phyloP scores from a whole-genome alignment of 805 yeast genomes.

The Ogataea corticis region DNA sequence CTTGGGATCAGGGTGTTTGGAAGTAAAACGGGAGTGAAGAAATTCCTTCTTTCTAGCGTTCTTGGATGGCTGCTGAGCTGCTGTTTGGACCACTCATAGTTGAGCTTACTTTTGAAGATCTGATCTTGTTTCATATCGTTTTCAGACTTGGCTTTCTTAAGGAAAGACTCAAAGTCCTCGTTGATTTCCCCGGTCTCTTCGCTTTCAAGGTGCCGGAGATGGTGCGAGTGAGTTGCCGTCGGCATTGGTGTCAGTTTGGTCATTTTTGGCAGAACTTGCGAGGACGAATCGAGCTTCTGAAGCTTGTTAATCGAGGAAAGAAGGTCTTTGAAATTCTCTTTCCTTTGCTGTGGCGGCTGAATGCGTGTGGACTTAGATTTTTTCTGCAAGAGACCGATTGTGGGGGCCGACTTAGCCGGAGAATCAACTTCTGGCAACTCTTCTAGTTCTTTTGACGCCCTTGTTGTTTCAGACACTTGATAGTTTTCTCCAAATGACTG shows the following conservation, averaged over 20 bases:
- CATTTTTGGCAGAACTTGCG: conserved; percentile 25
- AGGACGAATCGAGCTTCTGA: conserved; percentile 10
- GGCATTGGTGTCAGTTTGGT: conserved; percentile 28
- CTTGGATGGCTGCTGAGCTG: conserved; percentile 36
- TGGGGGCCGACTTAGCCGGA: not conserved
- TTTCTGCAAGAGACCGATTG: not conserved
- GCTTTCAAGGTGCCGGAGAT: conserved; percentile 1
- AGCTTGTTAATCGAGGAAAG: conserved; percentile 27
- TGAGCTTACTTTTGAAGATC: conserved; percentile 47
- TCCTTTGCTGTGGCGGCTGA: not conserved
- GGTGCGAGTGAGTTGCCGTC: conserved; percentile 5
- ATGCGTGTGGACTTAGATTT: not conserved
- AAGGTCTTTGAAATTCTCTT: conserved; percentile 24
- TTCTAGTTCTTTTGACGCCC: no score
- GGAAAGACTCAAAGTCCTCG: conserved; percentile 39
- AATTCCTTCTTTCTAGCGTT: conserved; percentile 42
- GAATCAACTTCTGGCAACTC: not conserved
- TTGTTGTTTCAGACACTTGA: not conserved
- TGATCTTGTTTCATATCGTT: conserved; percentile 43
- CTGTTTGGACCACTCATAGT: conserved; percentile 52
- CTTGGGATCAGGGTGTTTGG: conserved; percentile 34
- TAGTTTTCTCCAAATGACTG: not conserved
- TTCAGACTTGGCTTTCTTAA: conserved; percentile 43
- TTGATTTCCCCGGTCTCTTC: conserved; percentile 7
- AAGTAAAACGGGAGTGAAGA: conserved; percentile 46